Evolutionary conservation across 148 eudicot species (phyloP).

Genomic region (Camellia granthamiana): DNA sequence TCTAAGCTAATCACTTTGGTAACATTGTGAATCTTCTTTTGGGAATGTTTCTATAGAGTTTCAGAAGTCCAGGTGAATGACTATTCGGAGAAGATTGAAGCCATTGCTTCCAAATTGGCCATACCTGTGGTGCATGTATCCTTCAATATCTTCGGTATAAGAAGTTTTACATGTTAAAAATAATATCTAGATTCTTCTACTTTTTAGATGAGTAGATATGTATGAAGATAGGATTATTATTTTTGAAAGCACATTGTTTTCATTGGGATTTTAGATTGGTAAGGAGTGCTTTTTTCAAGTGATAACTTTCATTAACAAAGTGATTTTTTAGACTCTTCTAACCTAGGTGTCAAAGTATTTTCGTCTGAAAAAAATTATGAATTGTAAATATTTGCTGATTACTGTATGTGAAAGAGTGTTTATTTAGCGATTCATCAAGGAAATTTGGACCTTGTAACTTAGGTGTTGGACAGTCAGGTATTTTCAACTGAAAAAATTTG

Average conservation of each 20-base stretch:
- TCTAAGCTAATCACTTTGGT: slow-evolving; percentile 6
- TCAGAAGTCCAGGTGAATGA: slow-evolving; percentile 80
- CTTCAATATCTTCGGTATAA: neutral
- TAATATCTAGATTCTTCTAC: neutral
- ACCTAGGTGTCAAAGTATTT: too few relatives aligned
- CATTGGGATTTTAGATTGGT: neutral
- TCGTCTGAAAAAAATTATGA: too few relatives aligned
- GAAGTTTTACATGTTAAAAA: slow-evolving; percentile 1
- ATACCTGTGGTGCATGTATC: slow-evolving; percentile 48
- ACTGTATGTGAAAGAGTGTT: too few relatives aligned
- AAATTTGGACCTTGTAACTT: too few relatives aligned
- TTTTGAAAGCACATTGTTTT: neutral
- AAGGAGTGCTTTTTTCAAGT: neutral
- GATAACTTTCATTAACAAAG: neutral
- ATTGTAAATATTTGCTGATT: too few relatives aligned
- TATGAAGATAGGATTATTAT: neutral
- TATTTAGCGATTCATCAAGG: too few relatives aligned
- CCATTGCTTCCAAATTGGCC: slow-evolving; percentile 63
- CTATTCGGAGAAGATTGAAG: slow-evolving; percentile 84
- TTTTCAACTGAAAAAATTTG: neutral
- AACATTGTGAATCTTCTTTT: slow-evolving; percentile 8
- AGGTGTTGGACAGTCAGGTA: neutral
- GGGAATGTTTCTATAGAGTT: slow-evolving; percentile 39
- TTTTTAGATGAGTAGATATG: neutral
- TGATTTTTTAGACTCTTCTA: neutral